Evolutionary conservation across 1,139 yeast genomes (phyloP).

Genomic region (Dujonia santamariae): DNA sequence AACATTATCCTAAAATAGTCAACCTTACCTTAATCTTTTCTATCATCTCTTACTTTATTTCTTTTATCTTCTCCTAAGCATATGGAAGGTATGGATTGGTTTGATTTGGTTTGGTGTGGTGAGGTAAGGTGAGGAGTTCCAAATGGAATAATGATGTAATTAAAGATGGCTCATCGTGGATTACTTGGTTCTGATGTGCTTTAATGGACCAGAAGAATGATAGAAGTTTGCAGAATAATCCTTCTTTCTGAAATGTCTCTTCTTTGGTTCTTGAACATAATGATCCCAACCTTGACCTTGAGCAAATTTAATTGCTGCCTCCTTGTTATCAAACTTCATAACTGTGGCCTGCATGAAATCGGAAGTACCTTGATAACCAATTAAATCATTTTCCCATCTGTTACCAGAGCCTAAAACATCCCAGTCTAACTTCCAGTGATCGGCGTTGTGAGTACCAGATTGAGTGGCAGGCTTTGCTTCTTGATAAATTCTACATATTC

Average conservation of each 20-base stretch:
- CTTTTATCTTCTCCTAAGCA: no score
- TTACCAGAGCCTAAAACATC: constrained; percentile 74
- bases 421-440: constrained; percentile 80
- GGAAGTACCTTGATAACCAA: constrained; percentile 79
- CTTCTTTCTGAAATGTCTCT: constrained; percentile 71
- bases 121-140: no score
- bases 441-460: constrained; percentile 57
- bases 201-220: constrained; percentile 70
- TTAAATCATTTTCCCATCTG: constrained; percentile 88
- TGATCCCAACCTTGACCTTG: constrained; percentile 85
- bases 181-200: constrained; percentile 79
- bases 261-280: constrained; percentile 78
- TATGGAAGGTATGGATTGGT: no score
- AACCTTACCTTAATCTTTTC: no score
- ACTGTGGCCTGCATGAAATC: constrained; percentile 89
- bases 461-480: constrained; percentile 84
- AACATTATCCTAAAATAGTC: no score
- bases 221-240: constrained; percentile 70
- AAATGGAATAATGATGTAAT: no score
- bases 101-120: no score
- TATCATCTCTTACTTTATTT: no score
- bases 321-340: constrained; percentile 71
- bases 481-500: constrained; percentile 75
- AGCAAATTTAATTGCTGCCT: constrained; percentile 77
- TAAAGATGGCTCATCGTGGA: no score